Evolutionary conservation across 106 monocot genomes (phyloP), one percentile per base, ranked within the genome.

Genomic region (Dendrobium huoshanense): DNA sequence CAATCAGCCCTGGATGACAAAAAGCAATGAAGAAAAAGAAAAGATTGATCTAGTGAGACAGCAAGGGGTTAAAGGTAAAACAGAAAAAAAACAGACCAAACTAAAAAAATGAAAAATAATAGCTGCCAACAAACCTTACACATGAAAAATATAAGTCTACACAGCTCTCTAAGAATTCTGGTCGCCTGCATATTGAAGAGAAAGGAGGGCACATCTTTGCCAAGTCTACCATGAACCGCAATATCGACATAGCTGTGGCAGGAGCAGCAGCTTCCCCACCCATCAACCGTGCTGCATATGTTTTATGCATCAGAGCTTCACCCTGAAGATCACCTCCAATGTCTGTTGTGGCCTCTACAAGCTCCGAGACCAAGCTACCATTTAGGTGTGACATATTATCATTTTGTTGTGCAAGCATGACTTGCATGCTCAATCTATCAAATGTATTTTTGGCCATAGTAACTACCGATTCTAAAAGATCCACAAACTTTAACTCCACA

Each of bases 91-190:
- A 4, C 37, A 25, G 49, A 7, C 67, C 1, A 78, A 37, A 64
- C 10, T 41, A 61, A 42, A 44, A 77, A 20, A 68, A 55, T 9
- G 19, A 74, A 75, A 6, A 51, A 76, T 4, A 49, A 48, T 47
- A 25, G 11, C 74, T 61, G 8, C 27, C 25, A 73, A 89, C 90
- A 82, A 37, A 99, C 99, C 99, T 95, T 33, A 90, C 91, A 82
- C 93, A 99, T 79, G 99, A 95, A 88, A 99, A 99, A 85, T 93
- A 99, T 49, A 99, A 83, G 87, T 99, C 95, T 72, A 99, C 93
- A 81, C 99, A 99, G 86, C 85, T 99, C 51, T 95, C 99, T 67
- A 99, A 87, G 85, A 95, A 99, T 55, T 95, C 99, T 49, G 82
- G 74, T 61, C 91, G 83, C 83, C 99, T 91, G 90, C 95, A 99